Percentiles rank a stretch among this genome's conserved stretches.
These are phyloP conservation scores for Corymbia citriodora DNA, from an alignment of 441 rosid genomes.

Conservation along the genomic window DNA sequence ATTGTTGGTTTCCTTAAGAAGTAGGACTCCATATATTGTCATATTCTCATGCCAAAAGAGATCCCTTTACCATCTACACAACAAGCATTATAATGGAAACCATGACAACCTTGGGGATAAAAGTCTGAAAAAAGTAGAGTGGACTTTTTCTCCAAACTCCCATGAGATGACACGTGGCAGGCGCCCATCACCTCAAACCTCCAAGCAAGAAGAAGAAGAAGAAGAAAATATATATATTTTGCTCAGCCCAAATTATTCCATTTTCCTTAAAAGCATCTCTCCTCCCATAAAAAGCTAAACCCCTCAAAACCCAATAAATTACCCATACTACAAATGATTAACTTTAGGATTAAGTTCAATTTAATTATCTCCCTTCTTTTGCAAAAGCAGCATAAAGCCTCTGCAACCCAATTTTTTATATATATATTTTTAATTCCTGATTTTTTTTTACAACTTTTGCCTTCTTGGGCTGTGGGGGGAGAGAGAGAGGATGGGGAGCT, in stretches of 20 bases:
- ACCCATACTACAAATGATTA: conserved; percentile 3
- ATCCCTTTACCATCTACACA: neutral
- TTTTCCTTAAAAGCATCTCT: conserved; percentile 37
- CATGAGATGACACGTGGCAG: conserved; percentile 20
- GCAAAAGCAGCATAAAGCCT: conserved; percentile 13
- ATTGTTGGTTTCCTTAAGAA: neutral
- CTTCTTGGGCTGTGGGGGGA: neutral
- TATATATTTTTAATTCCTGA: neutral
- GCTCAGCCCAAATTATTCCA: conserved; percentile 17
- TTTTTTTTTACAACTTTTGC: neutral
- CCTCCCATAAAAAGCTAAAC: conserved; percentile 20
- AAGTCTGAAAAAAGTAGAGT: neutral
- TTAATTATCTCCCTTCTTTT: neutral
- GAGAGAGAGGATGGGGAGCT: neutral
- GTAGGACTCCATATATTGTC: neutral
- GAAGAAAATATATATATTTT: neutral
- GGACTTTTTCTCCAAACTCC: conserved; percentile 18
- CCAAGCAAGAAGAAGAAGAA: neutral
- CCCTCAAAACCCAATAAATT: conserved; percentile 3
- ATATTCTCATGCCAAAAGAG: neutral
- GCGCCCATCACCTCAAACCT: neutral
- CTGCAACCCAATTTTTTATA: neutral
- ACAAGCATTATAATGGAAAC: neutral
- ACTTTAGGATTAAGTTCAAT: conserved; percentile 3
- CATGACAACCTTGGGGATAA: neutral